These are phyloP conservation scores for Pinus tabuliformis DNA, from an alignment of 75 land plant species.

Conservation along the genomic window DNA sequence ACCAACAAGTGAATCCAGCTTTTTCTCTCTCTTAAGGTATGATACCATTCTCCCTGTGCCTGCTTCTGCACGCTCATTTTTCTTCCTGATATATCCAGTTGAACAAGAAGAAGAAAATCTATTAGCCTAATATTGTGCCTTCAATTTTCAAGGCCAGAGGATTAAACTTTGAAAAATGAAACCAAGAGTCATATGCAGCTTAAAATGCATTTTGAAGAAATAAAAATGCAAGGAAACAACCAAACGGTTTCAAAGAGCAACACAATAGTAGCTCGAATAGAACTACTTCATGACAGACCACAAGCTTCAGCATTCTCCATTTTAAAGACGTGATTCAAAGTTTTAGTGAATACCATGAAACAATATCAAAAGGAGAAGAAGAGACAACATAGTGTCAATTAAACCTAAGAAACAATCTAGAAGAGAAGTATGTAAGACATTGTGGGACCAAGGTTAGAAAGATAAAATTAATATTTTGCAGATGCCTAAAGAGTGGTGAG, in stretches of 20 bases:
- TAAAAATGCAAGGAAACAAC: not conserved
- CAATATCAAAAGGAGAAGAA: not conserved
- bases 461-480: too few species aligned
- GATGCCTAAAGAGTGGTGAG: too few species aligned
- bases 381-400: not conserved
- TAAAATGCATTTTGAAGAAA: not conserved
- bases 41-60: conserved; percentile 94
- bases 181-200: not conserved
- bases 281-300: too few species aligned
- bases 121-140: conserved; percentile 12
- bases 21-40: conserved; percentile 86
- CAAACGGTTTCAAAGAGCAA: not conserved
- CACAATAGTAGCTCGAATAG: too few species aligned
- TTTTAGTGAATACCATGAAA: not conserved
- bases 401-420: too few species aligned
- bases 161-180: not conserved
- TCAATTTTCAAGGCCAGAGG: conserved; percentile 2
- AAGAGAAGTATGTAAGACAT: too few species aligned
- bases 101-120: not conserved
- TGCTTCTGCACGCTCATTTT: conserved; percentile 49
- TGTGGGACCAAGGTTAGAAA: too few species aligned
- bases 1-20: conserved; percentile 69
- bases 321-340: too few species aligned
- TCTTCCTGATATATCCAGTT: conserved; percentile 36
- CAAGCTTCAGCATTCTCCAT: too few species aligned